These are phyloP conservation scores for Penicillium sp. DNA, from an alignment of 2,329 filamentous ascomycete genomes.

Conservation along the genomic window DNA sequence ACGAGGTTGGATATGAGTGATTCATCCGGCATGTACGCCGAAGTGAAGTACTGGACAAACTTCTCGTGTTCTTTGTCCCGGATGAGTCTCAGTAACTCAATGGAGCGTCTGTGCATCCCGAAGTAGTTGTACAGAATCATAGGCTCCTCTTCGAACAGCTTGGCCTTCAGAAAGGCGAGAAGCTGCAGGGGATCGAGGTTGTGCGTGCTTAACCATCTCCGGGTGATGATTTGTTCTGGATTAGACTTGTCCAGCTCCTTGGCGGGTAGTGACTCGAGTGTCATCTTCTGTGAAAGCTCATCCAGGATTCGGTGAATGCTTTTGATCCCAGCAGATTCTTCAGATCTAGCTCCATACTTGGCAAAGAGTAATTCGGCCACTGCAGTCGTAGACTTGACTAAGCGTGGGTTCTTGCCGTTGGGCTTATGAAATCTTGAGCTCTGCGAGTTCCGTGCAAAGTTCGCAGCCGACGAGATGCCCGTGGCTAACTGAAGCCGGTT, in stretches of 20 bases:
- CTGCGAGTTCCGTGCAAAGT: slow-evolving; percentile 25
- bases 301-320: slow-evolving; percentile 13
- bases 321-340: slow-evolving; percentile 9
- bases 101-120: slow-evolving; percentile 25
- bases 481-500: slow-evolving; percentile 25
- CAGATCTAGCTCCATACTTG: slow-evolving; percentile 12
- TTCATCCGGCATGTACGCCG: slow-evolving; percentile 22
- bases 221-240: not conserved
- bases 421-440: slow-evolving; percentile 13
- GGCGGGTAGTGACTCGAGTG: slow-evolving; percentile 10
- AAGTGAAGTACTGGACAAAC: slow-evolving; percentile 25
- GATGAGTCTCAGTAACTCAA: slow-evolving; percentile 24
- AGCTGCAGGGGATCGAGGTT: slow-evolving; percentile 21
- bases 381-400: slow-evolving; percentile 21
- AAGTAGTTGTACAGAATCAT: slow-evolving; percentile 26
- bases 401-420: slow-evolving; percentile 17
- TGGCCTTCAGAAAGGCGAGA: slow-evolving; percentile 20
- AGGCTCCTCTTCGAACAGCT: slow-evolving; percentile 25
- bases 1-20: slow-evolving; percentile 21
- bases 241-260: slow-evolving; percentile 4
- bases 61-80: slow-evolving; percentile 22
- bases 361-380: slow-evolving; percentile 19
- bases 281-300: slow-evolving; percentile 11
- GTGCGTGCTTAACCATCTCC: slow-evolving; percentile 18
- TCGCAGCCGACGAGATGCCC: slow-evolving; percentile 21